Conservation (phyloP, 495 filamentous ascomycete species). For the Penicillium angulare region DNA sequence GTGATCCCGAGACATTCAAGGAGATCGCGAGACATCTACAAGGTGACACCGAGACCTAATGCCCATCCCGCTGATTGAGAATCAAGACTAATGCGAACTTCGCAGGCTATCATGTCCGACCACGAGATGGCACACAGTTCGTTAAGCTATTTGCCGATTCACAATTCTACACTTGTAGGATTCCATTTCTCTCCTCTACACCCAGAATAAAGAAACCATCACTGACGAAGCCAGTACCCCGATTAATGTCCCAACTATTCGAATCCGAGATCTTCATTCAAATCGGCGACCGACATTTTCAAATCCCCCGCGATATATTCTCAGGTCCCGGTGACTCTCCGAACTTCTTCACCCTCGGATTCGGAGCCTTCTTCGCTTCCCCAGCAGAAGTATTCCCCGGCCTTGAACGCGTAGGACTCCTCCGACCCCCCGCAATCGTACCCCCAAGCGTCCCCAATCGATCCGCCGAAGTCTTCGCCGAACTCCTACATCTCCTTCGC, state of each 20-base stretch:
- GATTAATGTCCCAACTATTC: slow-evolving; percentile 90
- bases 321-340: slow-evolving; percentile 79
- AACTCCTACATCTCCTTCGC: slow-evolving; percentile 79
- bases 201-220: neutral
- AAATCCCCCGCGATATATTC: slow-evolving; percentile 87
- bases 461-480: slow-evolving; percentile 73
- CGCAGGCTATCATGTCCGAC: slow-evolving; percentile 79
- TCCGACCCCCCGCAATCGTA: slow-evolving; percentile 83
- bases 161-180: slow-evolving; percentile 85
- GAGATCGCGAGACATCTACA: slow-evolving; percentile 92
- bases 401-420: slow-evolving; percentile 71
- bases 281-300: slow-evolving; percentile 81
- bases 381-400: slow-evolving; percentile 84
- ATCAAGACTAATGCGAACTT: slow-evolving; percentile 5
- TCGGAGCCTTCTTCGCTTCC: slow-evolving; percentile 81
- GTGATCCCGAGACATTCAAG: slow-evolving; percentile 84
- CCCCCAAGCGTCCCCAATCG: slow-evolving; percentile 80
- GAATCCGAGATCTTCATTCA: slow-evolving; percentile 89
- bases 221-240: slow-evolving; percentile 61
- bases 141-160: slow-evolving; percentile 93
- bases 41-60: slow-evolving; percentile 45
- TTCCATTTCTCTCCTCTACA: neutral
- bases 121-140: slow-evolving; percentile 80
- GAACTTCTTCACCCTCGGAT: slow-evolving; percentile 95
- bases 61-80: neutral